Evolutionary conservation across 768 basidiomycete species (phyloP).

Genomic region (Melanogaster broomeanus): DNA sequence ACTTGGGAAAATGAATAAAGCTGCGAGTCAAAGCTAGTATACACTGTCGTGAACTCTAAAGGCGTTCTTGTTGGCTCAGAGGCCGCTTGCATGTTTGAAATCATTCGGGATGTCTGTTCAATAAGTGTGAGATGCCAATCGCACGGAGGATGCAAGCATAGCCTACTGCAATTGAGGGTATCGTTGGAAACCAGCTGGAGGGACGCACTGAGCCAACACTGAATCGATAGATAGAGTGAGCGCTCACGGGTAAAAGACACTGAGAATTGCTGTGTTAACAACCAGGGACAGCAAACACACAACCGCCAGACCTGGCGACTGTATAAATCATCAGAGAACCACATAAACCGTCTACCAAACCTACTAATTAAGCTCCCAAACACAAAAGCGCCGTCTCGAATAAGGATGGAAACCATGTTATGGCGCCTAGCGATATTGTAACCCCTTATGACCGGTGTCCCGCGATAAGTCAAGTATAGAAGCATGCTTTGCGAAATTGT

Average conservation of each 20-base stretch:
- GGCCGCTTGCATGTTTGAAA: background rate
- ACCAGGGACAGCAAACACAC: background rate
- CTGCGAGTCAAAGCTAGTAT: too few species aligned
- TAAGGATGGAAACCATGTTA: conserved; percentile 9
- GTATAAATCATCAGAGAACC: too few species aligned
- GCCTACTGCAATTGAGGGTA: background rate
- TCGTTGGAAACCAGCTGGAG: background rate
- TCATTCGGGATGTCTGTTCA: background rate
- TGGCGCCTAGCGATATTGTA: conserved; percentile 11
- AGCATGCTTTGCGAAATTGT: conserved; percentile 13
- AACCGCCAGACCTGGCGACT: background rate
- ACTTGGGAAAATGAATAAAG: too few species aligned
- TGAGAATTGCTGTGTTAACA: background rate
- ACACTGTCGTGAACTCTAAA: background rate
- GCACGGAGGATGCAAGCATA: background rate
- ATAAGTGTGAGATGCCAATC: background rate
- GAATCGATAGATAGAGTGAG: background rate
- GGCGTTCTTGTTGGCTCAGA: background rate
- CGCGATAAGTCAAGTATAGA: conserved; percentile 16
- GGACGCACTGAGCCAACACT: background rate
- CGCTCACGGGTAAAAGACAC: background rate
- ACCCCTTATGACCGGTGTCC: conserved; percentile 4
- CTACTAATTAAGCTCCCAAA: conserved; percentile 7
- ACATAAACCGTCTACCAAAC: background rate
- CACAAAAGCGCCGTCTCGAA: conserved; percentile 17